Base-by-base conservation (phyloP, 805 yeast species). In the Isabelozyma rhagii region DNA sequence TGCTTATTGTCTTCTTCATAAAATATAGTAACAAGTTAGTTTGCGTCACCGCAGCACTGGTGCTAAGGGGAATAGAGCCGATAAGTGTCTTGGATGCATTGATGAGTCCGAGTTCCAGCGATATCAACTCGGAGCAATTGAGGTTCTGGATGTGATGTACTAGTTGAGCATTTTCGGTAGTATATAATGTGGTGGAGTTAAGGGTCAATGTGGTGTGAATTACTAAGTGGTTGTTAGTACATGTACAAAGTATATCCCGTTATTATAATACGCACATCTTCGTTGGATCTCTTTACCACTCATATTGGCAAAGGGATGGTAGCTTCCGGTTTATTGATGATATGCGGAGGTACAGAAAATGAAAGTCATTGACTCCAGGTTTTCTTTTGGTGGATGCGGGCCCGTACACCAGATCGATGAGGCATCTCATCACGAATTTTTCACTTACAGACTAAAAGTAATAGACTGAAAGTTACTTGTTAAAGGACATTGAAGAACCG, bases 121-220 rank as follows among this genome's bases (percentile, higher is more conserved):
- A 74, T 4, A 82, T 69, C 1, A 77, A 63, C 55, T 83, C 87
- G 1, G 79, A 70, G 49, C 84, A 75, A 55, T 80, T 81, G 45
- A 81, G 64, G 46, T 71, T 74, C 41, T 74, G 66, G 25, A 73
- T 53, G n/a, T 66, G 58, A 29, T 73, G 70, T 1, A 72, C 67
- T 39, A 82, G 61, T 21, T 67, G 68, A 43, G 66, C 62, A 58
- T 80, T 80, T 55, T 82, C 86, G 53, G 80, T 74, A 10, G 86
- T 78, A 61, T 79, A 83, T 11, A 82, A 67, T 0, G 87, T 81
- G 5, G 85, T 79, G 14, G 87, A 82, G 58, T 83, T 82, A 47
- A 69, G 63, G 4, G 82, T 75, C 39, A 79, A 66, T 3, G 82
- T 75, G 17, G 80, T 74, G 55, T 72, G 75, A 15, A 79, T 68